A percentile compares a stretch with the other conserved stretches of the same genome.
phyloP scores from a whole-genome alignment of 192 early-diverging fungal species.

The Podochytrium sp. region DNA sequence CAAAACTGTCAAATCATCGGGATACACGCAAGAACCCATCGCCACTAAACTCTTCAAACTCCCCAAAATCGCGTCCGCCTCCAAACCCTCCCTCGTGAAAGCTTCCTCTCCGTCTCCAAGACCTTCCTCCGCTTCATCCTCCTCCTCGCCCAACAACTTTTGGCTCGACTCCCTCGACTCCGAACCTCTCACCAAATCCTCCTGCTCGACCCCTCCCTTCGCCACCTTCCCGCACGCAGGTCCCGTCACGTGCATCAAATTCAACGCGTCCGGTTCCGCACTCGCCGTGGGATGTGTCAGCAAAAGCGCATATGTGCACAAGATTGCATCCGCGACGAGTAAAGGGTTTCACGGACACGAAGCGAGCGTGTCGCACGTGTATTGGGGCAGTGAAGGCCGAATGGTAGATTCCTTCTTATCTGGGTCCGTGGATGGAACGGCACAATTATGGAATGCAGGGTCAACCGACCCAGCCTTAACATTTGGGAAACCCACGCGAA shows the following conservation, averaged over 20 bases:
- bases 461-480: conserved; percentile 10
- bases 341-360: conserved; percentile 32
- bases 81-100: not conserved
- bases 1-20: conserved; percentile 45
- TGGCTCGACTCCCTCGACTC: conserved; percentile 7
- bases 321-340: not conserved
- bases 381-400: conserved; percentile 14
- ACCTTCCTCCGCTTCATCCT: not conserved
- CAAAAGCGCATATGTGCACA: conserved; percentile 26
- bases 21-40: conserved; percentile 38
- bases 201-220: not conserved
- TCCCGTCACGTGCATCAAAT: conserved; percentile 31
- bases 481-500: not conserved
- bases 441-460: conserved; percentile 34
- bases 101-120: not conserved
- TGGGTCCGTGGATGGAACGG: conserved; percentile 29
- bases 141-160: not conserved
- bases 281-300: conserved; percentile 34
- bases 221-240: conserved; percentile 25
- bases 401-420: conserved; percentile 28
- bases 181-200: not conserved
- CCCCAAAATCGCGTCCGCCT: conserved; percentile 12
- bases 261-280: conserved; percentile 12
- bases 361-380: conserved; percentile 27
- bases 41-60: conserved; percentile 32